Base-by-base conservation (phyloP, 352 stramenopile species). In the Thalassiosira oceanica region DNA sequence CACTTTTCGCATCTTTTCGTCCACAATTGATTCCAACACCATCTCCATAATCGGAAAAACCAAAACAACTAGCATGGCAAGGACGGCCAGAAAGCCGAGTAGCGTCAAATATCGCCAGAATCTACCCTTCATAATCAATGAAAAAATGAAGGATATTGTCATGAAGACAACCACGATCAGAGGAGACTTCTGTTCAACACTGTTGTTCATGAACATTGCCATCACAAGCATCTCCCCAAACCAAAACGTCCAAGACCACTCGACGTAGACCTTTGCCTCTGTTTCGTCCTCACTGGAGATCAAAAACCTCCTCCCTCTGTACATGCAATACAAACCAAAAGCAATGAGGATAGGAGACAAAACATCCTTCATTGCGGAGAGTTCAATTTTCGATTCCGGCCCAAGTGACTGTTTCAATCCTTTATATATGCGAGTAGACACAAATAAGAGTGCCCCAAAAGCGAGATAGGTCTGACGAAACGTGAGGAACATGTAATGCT, bases 31-130 rank as follows among this genome's bases (percentile, higher is more conserved):
- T 44, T 90, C 83, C 35, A 90, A 54, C 51, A 90, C 70, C 70
- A 90, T 87, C 57, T 90, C 83, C 67, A 90, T 86, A 10, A 90
- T 52, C 11, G 83, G 83, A 57, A 90, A 90, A 4, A 71, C 69
- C 45, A 90, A 42, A 13, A 78, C 74, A 13, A 79, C 72, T 28
- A 88, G 70, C 26, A 90, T 46, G 3, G 74, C 80, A 28, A 87
- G 33, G 16, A 83, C 71, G 8, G 52, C 33, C 52, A 88, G 69
- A 39, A 90, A 69, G 15, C 35, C 61, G 1, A 88, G 5, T 20
- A 86, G 39, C 16, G 72, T 82, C 1, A 57, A 51, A 66, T 90
- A 88, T 35, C 80, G 86, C 77, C 74, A 87, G 46, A 84, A 82
- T 52, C 72, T 79, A 20, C 83, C 83, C 27, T 80, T 66, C 26